Percentiles rank a stretch among this genome's conserved stretches.
phyloP scores from a whole-genome alignment of 768 basidiomycete genomes.

The Bullera alba region DNA sequence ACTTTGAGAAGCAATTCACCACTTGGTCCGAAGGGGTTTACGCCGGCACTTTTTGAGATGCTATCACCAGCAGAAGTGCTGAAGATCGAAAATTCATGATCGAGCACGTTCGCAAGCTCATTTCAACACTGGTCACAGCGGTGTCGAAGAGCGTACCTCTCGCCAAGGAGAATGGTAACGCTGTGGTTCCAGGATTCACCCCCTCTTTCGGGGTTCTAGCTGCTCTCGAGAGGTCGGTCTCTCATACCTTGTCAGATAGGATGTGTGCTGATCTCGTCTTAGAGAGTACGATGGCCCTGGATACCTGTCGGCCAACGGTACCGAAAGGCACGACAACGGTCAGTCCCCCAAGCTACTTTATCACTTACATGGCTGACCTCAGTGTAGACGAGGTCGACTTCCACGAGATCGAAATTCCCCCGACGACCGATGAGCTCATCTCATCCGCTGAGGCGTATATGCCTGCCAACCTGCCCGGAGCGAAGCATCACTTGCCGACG shows the following conservation, averaged over 20 bases:
- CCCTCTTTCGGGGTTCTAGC: conserved; percentile 3
- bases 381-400: conserved; percentile 48
- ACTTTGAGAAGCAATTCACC: neutral
- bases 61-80: neutral
- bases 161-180: neutral
- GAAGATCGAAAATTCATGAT: conserved; percentile 4
- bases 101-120: neutral
- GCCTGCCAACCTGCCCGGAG: conserved; percentile 56
- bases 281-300: conserved; percentile 11
- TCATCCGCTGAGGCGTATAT: conserved; percentile 53
- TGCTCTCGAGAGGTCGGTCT: conserved; percentile 3
- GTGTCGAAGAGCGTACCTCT: neutral
- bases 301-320: neutral
- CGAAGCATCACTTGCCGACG: conserved; percentile 56
- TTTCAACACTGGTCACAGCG: neutral
- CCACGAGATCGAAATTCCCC: conserved; percentile 58
- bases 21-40: conserved; percentile 1
- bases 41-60: neutral
- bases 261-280: neutral
- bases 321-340: conserved; percentile 9
- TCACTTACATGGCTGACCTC: neutral
- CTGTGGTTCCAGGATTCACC: neutral
- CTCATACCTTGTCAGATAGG: too few species aligned
- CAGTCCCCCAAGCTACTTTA: neutral
- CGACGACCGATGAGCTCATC: conserved; percentile 62